Conservation (phyloP, 495 filamentous ascomycete species). For the Gamarada debralockiae region DNA sequence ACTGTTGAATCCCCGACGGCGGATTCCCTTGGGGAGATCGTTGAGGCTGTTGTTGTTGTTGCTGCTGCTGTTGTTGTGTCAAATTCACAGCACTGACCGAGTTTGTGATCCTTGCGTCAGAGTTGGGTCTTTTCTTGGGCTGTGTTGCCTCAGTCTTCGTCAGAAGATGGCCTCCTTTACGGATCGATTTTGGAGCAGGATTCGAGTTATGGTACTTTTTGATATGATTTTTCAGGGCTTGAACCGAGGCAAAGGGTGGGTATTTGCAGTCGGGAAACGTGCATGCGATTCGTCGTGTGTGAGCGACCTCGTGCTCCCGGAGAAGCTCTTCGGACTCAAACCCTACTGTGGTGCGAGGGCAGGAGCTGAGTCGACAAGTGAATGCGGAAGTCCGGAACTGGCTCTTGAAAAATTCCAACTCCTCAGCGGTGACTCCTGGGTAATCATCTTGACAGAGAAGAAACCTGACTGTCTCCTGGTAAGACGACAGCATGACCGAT, state of each 20-base stretch:
- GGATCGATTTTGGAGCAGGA: slow-evolving; percentile 5
- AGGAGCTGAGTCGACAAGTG: slow-evolving; percentile 20
- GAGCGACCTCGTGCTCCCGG: slow-evolving; percentile 5
- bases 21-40: background rate
- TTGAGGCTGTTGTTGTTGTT: slow-evolving; percentile 17
- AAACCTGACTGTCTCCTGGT: slow-evolving; percentile 18
- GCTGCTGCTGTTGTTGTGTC: slow-evolving; percentile 19
- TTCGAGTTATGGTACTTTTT: slow-evolving; percentile 5
- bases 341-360: slow-evolving; percentile 7
- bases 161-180: too few relatives aligned
- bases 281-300: slow-evolving; percentile 4
- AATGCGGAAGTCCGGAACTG: slow-evolving; percentile 21
- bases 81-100: too few relatives aligned
- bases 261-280: slow-evolving; percentile 6
- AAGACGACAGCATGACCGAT: slow-evolving; percentile 7
- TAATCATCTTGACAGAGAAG: slow-evolving; percentile 9
- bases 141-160: too few relatives aligned
- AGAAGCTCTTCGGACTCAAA: slow-evolving; percentile 6
- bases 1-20: slow-evolving; percentile 8
- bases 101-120: too few relatives aligned
- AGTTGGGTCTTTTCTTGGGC: too few relatives aligned
- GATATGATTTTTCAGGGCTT: slow-evolving; percentile 11
- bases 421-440: slow-evolving; percentile 15
- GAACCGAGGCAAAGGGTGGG: slow-evolving; percentile 6
- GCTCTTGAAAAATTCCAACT: slow-evolving; percentile 24